Evolutionary conservation across 1,284 basidiomycete species (phyloP).

Genomic region (Gomphus sp.): DNA sequence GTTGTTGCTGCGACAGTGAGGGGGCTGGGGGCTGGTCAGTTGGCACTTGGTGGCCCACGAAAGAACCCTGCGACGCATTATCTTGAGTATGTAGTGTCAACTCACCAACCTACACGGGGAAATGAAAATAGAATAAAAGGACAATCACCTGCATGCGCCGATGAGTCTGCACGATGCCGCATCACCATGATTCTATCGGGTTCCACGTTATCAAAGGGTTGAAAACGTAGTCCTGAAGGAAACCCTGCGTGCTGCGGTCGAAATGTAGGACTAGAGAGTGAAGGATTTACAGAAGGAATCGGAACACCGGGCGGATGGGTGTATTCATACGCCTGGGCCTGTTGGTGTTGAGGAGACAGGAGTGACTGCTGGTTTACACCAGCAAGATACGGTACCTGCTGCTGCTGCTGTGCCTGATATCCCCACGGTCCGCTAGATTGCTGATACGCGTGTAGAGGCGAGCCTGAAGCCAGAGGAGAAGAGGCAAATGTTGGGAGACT

Average conservation of each 20-base stretch:
- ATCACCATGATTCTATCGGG: background rate
- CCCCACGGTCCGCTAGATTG: slow-evolving; percentile 20
- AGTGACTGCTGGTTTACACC: background rate
- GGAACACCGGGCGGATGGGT: background rate
- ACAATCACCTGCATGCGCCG: slow-evolving; percentile 1
- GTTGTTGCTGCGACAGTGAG: slow-evolving; percentile 24
- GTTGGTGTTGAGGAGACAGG: background rate
- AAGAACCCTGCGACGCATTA: background rate
- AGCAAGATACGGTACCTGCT: background rate
- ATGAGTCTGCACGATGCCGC: background rate
- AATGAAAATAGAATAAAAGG: background rate
- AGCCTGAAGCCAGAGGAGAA: slow-evolving; percentile 43
- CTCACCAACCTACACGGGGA: background rate
- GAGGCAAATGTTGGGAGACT: slow-evolving; percentile 49
- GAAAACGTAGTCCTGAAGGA: slow-evolving; percentile 2
- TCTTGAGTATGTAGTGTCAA: slow-evolving; percentile 5
- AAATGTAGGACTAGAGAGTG: background rate
- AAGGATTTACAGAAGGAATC: background rate
- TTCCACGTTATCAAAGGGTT: slow-evolving; percentile 1
- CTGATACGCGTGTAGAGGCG: slow-evolving; percentile 34
- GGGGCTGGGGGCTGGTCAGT: slow-evolving; percentile 20
- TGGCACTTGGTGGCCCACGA: slow-evolving; percentile 1
- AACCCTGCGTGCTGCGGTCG: background rate
- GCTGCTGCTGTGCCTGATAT: background rate
- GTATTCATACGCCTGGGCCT: slow-evolving; percentile 5